Base-by-base conservation (phyloP, 2,329 filamentous ascomycete genomes). In the Colletotrichum neosansevieriae region DNA sequence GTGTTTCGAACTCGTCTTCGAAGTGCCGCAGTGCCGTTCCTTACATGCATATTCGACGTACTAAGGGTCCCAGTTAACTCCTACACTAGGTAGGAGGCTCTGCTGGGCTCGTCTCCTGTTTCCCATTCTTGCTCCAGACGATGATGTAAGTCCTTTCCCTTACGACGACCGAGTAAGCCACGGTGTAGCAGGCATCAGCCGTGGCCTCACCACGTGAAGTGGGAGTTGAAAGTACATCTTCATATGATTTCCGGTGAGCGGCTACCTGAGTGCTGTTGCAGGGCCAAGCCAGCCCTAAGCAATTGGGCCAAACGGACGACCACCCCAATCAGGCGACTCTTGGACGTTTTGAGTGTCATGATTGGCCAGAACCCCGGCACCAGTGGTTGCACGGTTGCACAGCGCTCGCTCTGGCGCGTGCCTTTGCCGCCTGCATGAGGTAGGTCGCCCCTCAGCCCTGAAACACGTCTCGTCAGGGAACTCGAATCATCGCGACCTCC, bases 391-490 rank as follows among this genome's bases (percentile, higher is more conserved):
- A 63, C 57, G 47, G 67, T 49, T 32, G 21, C 21, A 21, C 21
- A 4, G 21, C 21, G 21, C 57, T 53, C 15, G 24, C 21, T 2
- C 15, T 69, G 67, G 67, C 24, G 63, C 56, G 67, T 67, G 66
- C 56, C 40, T 19, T 36, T 54, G 32, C 50, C 50, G 57, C 56
- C 63, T 57, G 58, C 63, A 67, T 67, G 62, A 67, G 36, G 51
- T 11, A 3, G 21, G 24, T 24, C 50, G 63, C 62, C 63, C 67
- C 67, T 69, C 44, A 63, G 21, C 42, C 58, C 67, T 69, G 67
- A 69, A 69, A 69, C 67, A 42, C 56, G 58, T 36, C 32, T 57
- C 51, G 67, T 69, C 67, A 62, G 67, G 67, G 67, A 69, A 57
- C 59, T 29, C 49, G 67, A 69, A 67, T 69, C 67, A 69, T 69